These are phyloP conservation scores for Ophiocordyceps camponoti-rufipedis DNA, from an alignment of 2,329 filamentous ascomycete species.

Conservation along the genomic window DNA sequence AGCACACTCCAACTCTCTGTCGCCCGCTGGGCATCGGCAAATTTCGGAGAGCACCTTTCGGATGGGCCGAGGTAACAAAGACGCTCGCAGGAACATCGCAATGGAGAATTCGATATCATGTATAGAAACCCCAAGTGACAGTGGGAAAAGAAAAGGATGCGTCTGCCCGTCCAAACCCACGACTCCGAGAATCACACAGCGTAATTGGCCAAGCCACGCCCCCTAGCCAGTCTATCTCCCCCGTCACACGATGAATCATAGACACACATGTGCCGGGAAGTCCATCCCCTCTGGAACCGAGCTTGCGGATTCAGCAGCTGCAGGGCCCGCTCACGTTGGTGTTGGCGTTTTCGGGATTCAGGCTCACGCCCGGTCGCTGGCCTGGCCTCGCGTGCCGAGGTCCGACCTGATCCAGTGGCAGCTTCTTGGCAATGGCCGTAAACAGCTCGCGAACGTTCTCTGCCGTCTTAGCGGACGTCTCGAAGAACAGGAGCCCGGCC, in stretches of 20 bases:
- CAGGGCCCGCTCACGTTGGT: conserved; percentile 37
- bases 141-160: conserved; percentile 15
- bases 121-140: conserved; percentile 3
- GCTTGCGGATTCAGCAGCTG: conserved; percentile 24
- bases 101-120: conserved; percentile 5
- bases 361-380: conserved; percentile 39
- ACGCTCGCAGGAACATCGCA: not conserved
- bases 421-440: conserved; percentile 92
- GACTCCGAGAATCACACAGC: conserved; percentile 22
- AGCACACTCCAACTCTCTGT: not conserved
- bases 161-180: conserved; percentile 20
- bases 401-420: conserved; percentile 91
- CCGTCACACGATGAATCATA: conserved; percentile 7
- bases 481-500: conserved; percentile 89
- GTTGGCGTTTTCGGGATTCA: conserved; percentile 36
- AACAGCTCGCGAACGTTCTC: conserved; percentile 94
- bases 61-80: not conserved
- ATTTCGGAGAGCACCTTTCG: not conserved
- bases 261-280: conserved; percentile 6
- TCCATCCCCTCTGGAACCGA: conserved; percentile 2
- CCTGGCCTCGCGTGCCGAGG: conserved; percentile 62
- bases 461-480: conserved; percentile 93
- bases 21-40: not conserved
- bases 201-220: conserved; percentile 9
- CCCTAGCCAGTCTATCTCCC: conserved; percentile 9